These are phyloP conservation scores for Aethionema arabicum DNA, from an alignment of 345 rosid genomes.

Conservation along the genomic window DNA sequence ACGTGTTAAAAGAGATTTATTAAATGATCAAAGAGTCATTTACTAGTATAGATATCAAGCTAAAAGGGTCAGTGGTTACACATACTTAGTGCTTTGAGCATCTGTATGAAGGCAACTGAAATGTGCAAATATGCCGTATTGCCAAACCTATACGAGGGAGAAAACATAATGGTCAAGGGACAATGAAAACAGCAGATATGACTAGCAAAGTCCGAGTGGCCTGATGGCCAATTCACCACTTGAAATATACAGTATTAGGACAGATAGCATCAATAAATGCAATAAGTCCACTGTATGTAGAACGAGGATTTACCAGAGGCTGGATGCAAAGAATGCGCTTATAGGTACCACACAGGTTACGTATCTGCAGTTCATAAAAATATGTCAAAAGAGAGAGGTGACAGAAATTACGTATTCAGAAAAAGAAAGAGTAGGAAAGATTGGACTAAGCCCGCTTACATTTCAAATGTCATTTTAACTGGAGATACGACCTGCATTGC, in stretches of 20 bases:
- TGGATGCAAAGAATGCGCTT: conserved; percentile 95
- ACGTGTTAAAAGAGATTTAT: conserved; percentile 11
- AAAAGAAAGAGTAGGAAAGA: background rate
- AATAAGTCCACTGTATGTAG: background rate
- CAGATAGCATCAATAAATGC: background rate
- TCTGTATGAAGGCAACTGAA: conserved; percentile 95
- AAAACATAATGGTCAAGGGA: conserved; percentile 22
- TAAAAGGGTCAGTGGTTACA: conserved; percentile 26
- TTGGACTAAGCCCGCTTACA: conserved; percentile 46
- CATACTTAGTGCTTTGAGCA: conserved; percentile 98
- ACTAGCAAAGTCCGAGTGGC: background rate
- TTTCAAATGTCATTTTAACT: conserved; percentile 91
- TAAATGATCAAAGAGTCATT: conserved; percentile 10
- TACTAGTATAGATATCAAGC: conserved; percentile 8
- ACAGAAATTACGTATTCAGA: background rate
- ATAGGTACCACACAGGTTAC: conserved; percentile 89
- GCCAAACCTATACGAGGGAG: conserved; percentile 66
- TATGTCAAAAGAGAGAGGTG: conserved; percentile 22
- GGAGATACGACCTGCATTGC: conserved; percentile 81
- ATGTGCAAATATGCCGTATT: conserved; percentile 88
- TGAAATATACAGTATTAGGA: background rate
- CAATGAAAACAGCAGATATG: background rate
- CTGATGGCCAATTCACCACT: conserved; percentile 2
- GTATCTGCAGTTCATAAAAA: conserved; percentile 52
- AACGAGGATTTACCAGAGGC: conserved; percentile 81